Conservation (phyloP, 768 basidiomycete genomes). For the Lepiota venenata region DNA sequence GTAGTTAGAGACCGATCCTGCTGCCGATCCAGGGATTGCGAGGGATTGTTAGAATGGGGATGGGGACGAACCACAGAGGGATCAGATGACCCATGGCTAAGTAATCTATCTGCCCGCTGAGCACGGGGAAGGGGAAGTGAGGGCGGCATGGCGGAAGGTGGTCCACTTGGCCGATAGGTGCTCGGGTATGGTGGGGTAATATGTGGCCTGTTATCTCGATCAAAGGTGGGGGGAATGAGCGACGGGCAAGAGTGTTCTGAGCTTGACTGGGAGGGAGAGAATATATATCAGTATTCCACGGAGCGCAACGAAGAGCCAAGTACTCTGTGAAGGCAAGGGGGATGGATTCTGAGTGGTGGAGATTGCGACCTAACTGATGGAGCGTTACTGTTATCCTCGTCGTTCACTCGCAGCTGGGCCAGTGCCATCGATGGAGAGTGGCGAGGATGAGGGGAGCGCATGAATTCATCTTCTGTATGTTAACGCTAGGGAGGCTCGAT, state of each 20-base stretch:
- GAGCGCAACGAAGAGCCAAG: neutral
- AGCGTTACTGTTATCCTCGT: conserved; percentile 27
- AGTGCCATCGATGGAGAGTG: conserved; percentile 38
- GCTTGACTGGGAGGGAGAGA: neutral
- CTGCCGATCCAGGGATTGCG: neutral
- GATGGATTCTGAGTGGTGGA: neutral
- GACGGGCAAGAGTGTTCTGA: too few species aligned
- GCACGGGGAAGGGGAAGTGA: neutral
- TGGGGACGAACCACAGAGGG: neutral
- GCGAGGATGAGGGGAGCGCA: conserved; percentile 33
- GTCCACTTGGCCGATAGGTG: neutral
- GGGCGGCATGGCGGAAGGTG: neutral
- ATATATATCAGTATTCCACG: neutral
- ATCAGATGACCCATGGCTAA: neutral
- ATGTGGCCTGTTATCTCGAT: neutral
- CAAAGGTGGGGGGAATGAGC: neutral
- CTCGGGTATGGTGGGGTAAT: neutral
- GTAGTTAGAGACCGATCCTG: neutral
- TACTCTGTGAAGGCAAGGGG: neutral
- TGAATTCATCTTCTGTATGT: conserved; percentile 40
- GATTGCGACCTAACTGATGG: neutral
- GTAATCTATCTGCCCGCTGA: neutral
- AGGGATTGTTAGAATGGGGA: conserved; percentile 4
- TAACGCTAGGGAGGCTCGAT: conserved; percentile 7
- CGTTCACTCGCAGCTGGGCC: conserved; percentile 38